A percentile compares a stretch with the other conserved stretches of the same genome.
These are phyloP conservation scores for Kewa caespitosa DNA, from an alignment of 179 eudicot genomes.

Conservation along the genomic window DNA sequence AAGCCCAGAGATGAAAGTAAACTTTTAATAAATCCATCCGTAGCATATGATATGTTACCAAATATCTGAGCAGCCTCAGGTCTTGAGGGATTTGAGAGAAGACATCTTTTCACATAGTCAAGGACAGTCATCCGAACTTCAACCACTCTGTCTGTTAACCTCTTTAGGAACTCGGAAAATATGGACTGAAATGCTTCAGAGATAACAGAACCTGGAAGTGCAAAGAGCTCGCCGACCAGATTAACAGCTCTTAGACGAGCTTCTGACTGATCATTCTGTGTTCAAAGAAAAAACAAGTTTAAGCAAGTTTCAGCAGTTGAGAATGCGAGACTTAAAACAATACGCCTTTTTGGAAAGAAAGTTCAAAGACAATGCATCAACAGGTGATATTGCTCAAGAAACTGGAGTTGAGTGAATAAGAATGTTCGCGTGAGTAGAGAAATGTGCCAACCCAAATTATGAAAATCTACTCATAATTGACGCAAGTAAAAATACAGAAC, in stretches of 20 bases:
- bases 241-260: conserved; percentile 75
- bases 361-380: too few species aligned
- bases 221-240: conserved; percentile 89
- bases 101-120: conserved; percentile 73
- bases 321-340: conserved; percentile 10
- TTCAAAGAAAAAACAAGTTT: conserved; percentile 12
- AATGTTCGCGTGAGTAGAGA: neutral
- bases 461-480: neutral
- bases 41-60: conserved; percentile 44
- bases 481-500: conserved; percentile 9
- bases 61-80: conserved; percentile 78
- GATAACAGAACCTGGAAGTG: conserved; percentile 68
- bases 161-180: conserved; percentile 82
- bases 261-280: conserved; percentile 83
- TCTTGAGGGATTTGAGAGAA: conserved; percentile 70
- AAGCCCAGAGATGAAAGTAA: neutral
- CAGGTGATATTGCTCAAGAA: conserved; percentile 1
- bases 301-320: conserved; percentile 14
- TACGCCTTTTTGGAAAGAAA: neutral
- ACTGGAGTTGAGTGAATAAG: neutral
- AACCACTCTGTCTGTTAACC: conserved; percentile 81
- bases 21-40: conserved; percentile 9
- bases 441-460: neutral
- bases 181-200: conserved; percentile 72
- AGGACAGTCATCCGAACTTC: conserved; percentile 90